Conservation (phyloP, 1,139 yeast genomes). For the Debaryomyces psychrophilus region DNA sequence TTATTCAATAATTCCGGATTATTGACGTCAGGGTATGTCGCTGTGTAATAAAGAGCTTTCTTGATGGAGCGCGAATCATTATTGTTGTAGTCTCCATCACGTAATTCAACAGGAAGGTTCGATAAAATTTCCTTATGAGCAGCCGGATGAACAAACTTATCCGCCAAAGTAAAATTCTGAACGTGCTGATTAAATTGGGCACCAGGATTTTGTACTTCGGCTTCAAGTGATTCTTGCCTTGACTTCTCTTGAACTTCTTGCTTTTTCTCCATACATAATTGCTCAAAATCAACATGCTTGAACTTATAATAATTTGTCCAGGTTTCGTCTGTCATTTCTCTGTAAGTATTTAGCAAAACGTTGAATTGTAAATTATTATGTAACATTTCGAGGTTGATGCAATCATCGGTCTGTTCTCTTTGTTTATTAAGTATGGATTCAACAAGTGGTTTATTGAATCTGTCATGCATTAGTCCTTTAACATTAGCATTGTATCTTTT, state of each 20-base stretch:
- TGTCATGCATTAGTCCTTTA: constrained; percentile 45
- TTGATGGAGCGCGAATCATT: constrained; percentile 31
- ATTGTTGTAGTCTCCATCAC: constrained; percentile 23
- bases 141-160: constrained; percentile 39
- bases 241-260: not conserved
- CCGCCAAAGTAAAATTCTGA: constrained; percentile 11
- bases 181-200: not conserved
- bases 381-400: constrained; percentile 45
- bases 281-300: constrained; percentile 45
- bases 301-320: constrained; percentile 46
- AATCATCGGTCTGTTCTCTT: constrained; percentile 40
- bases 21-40: constrained; percentile 34
- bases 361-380: constrained; percentile 50
- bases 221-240: constrained; percentile 1
- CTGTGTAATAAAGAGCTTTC: constrained; percentile 38
- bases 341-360: constrained; percentile 42
- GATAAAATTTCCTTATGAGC: constrained; percentile 36
- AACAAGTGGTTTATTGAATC: constrained; percentile 35
- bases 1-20: constrained; percentile 42
- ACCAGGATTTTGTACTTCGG: not conserved
- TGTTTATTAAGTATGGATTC: constrained; percentile 35
- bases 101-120: constrained; percentile 38
- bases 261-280: constrained; percentile 20
- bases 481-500: constrained; percentile 31
- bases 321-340: constrained; percentile 44